Percentiles rank a stretch among this genome's conserved stretches.
These are phyloP conservation scores for Cornus controversa DNA, from an alignment of 148 eudicot genomes.

Conservation along the genomic window DNA sequence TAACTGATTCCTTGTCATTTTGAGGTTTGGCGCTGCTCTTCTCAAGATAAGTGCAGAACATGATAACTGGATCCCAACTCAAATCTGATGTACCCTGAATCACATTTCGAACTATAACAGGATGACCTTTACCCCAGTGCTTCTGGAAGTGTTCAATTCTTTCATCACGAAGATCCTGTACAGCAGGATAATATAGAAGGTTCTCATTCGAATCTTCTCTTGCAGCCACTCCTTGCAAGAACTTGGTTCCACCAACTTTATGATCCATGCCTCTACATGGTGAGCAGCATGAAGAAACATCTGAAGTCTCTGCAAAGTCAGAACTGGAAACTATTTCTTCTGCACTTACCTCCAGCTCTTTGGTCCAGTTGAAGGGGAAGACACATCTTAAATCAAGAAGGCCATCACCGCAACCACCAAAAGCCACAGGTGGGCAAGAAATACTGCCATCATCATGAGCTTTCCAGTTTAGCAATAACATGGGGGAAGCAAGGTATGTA, in stretches of 20 bases:
- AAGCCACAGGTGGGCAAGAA: slow-evolving; percentile 62
- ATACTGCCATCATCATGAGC: slow-evolving; percentile 45
- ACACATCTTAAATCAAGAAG: slow-evolving; percentile 63
- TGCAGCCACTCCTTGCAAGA: slow-evolving; percentile 43
- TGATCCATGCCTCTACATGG: slow-evolving; percentile 33
- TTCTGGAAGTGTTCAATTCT: slow-evolving; percentile 69
- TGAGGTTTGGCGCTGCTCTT: slow-evolving; percentile 32
- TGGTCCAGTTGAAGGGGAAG: slow-evolving; percentile 61
- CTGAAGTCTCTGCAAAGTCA: slow-evolving; percentile 35
- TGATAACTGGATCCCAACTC: slow-evolving; percentile 71
- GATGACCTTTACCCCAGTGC: slow-evolving; percentile 88
- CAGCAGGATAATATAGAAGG: slow-evolving; percentile 54
- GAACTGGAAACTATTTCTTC: slow-evolving; percentile 42
- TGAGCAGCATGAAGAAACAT: slow-evolving; percentile 43
- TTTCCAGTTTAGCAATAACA: slow-evolving; percentile 34
- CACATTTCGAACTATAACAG: slow-evolving; percentile 69
- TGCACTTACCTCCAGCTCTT: slow-evolving; percentile 65
- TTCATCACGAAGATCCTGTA: slow-evolving; percentile 43
- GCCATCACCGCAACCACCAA: slow-evolving; percentile 74
- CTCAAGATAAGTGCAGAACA: slow-evolving; percentile 74
- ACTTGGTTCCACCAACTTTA: slow-evolving; percentile 30
- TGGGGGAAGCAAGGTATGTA: slow-evolving; percentile 24
- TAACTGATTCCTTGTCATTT: slow-evolving; percentile 34
- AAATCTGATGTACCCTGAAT: slow-evolving; percentile 34
- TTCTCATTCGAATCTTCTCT: slow-evolving; percentile 55